Conservation (phyloP, 805 yeast genomes). For the Teunomyces panamensis region DNA sequence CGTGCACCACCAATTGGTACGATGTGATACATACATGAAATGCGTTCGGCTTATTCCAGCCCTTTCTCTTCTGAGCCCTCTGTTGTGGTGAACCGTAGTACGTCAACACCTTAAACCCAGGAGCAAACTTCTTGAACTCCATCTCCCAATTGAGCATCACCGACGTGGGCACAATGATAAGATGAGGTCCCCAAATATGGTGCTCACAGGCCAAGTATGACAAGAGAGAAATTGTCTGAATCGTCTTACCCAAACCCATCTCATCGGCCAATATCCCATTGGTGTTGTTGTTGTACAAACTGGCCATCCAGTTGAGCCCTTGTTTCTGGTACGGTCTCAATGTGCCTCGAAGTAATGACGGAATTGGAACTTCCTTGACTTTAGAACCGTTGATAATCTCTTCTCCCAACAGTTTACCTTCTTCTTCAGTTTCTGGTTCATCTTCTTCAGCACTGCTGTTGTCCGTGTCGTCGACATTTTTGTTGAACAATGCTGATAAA, state of each 20-base stretch:
- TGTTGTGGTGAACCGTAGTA: constrained; percentile 97
- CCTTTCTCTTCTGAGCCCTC: constrained; percentile 90
- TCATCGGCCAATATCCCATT: constrained; percentile 98
- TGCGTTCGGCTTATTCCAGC: constrained; percentile 95
- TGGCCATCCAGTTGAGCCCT: constrained; percentile 96
- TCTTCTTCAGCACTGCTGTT: constrained; percentile 13
- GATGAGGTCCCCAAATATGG: constrained; percentile 96
- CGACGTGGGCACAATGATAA: constrained; percentile 95
- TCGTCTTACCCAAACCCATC: constrained; percentile 97
- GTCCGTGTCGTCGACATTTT: constrained; percentile 8
- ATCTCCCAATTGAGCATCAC: constrained; percentile 98
- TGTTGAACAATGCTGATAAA: constrained; percentile 7
- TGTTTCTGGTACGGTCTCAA: constrained; percentile 91
- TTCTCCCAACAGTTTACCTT: constrained; percentile 18
- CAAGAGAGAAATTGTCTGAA: constrained; percentile 86
- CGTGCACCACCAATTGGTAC: constrained; percentile 96
- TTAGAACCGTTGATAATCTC: constrained; percentile 41
- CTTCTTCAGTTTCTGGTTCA: constrained; percentile 10
- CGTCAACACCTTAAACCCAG: constrained; percentile 93
- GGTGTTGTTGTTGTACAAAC: constrained; percentile 85
- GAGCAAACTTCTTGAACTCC: constrained; percentile 98
- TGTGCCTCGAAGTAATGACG: constrained; percentile 73
- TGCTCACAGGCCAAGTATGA: constrained; percentile 91
- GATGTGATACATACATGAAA: constrained; percentile 97
- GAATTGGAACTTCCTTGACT: constrained; percentile 69